Percentiles rank a stretch among this genome's conserved stretches.
Evolutionary conservation across 1,139 yeast genomes (phyloP).

Genomic region (Arxiozyma slooffiae): DNA sequence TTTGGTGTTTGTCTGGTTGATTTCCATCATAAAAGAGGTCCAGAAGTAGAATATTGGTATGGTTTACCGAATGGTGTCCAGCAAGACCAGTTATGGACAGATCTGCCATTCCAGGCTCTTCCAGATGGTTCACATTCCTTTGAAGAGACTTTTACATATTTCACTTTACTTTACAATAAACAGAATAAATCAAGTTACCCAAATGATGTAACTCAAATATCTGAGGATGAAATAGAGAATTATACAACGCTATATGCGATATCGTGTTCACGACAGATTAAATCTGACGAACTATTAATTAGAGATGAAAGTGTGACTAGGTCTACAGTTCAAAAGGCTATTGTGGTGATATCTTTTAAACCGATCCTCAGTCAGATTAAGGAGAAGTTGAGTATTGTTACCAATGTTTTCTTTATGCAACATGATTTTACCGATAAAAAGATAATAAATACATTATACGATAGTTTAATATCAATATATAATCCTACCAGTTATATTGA

Average conservation of each 20-base stretch:
- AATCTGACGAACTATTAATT: slow-evolving; percentile 50
- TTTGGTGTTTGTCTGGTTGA: slow-evolving; percentile 87
- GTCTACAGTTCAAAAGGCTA: slow-evolving; percentile 83
- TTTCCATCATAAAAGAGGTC: slow-evolving; percentile 90
- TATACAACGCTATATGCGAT: slow-evolving; percentile 78
- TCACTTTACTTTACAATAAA: slow-evolving; percentile 73
- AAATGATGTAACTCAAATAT: slow-evolving; percentile 25
- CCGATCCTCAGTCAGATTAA: slow-evolving; percentile 83
- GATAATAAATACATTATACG: slow-evolving; percentile 60
- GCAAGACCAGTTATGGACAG: slow-evolving; percentile 60
- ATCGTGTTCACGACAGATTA: slow-evolving; percentile 81
- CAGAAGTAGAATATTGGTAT: slow-evolving; percentile 88
- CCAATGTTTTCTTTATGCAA: slow-evolving; percentile 77
- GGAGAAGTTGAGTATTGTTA: slow-evolving; percentile 82
- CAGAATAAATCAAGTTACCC: slow-evolving; percentile 28
- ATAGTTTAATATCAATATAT: slow-evolving; percentile 51
- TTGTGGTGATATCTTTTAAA: slow-evolving; percentile 76
- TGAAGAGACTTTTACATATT: slow-evolving; percentile 88
- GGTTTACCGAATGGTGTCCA: slow-evolving; percentile 45
- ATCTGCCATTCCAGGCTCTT: slow-evolving; percentile 83
- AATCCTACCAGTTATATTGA: slow-evolving; percentile 38
- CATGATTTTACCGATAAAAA: slow-evolving; percentile 61
- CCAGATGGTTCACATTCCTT: slow-evolving; percentile 94
- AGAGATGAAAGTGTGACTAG: slow-evolving; percentile 65
- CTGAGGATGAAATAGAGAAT: slow-evolving; percentile 37